Base-by-base conservation (phyloP, 2,329 filamentous ascomycete species). In the Torrubiellomyces zombiae region DNA sequence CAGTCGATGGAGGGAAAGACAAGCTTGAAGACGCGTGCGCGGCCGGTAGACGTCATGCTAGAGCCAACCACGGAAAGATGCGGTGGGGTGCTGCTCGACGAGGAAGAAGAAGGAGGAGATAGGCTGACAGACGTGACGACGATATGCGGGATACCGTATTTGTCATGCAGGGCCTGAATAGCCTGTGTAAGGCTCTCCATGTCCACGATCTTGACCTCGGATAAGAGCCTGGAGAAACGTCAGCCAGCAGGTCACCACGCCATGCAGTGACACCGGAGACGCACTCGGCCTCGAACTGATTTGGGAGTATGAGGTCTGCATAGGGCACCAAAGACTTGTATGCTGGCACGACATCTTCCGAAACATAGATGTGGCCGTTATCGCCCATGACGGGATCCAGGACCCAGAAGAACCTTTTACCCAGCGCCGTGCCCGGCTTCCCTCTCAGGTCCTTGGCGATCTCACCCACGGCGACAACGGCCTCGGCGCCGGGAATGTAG, bases 301-400 rank as follows among this genome's bases (percentile, higher is more conserved):
- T 98, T 4, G 89, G 89, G 10, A 95, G 55, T 28, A 98, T 91
- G 37, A 98, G 51, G 50, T 98, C 89, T 3, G 89, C 86, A 39
- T 86, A 65, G 18, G 63, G 63, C 13, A 95, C 58, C 29, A 93
- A 60, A 14, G 60, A 60, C 52, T 82, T 86, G 51, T 95, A 98
- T 9, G 79, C 83, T 0, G 85, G 85, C 10, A 95, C 79, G 4
- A 92, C 82, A 35, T 92, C 82, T 39, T 86, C 75, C 5, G 76
- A 79, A 6, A 98, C 86, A 44, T 98, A 98, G 9, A 98, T 61
- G 37, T 67, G 71, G 24, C 83, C 89, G 42, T 94, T 83, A 47
- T 98, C 89, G 16, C 89, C 89, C 89, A 98, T 98, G 23, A 98
- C 89, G 0, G 91, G 89, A 48, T 98, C 89, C 14, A 98, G 64